Evolutionary conservation across 371 early-diverging fungal genomes (phyloP), one percentile per base, ranked within the genome.

Genomic region (Phascolomyces articulosus): DNA sequence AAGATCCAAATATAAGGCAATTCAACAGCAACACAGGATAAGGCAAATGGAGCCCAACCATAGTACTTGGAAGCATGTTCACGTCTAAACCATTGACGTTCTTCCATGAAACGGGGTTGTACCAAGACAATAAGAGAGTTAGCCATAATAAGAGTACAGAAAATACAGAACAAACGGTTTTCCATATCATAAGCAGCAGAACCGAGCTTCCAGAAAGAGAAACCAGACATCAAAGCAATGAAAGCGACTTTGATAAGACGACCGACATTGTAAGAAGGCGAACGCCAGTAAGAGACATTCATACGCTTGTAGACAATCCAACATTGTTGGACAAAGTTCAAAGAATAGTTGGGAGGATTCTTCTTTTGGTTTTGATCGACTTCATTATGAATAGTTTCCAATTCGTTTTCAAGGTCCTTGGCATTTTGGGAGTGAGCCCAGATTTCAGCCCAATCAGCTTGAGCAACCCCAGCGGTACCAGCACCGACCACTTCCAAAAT

Each of bases 51-150:
- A 28, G 75, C 78, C 86, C 90, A 90, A 15, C 87, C 85, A 66
- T 93, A 93, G 67, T 91, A 89, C 60, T 87, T 87, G 20, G 87
- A 78, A 4, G 91, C 86, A 31, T 85, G 74, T 69, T 93, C 93
- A 56, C 93, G 83, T 48, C 85, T 83, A 75, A 89, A 91, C 85
- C 86, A 88, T 44, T 69, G 69, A 38, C 92, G 84, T 67, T 93
- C 90, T 60, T 83, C 78, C 66, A 91, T 84, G 72, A 90, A 90
- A 53, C 90, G 87, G 29, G 93, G 92, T 65, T 90, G 86, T 27
- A 86, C 88, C 68, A 88, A 78, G 72, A 88, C 91, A 67, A 91
- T 88, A 20, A 92, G 72, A 9, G 89, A 75, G 27, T 89, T 79
- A 18, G 84, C 85, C 72, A 93, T 81, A 40, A 87, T 80, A 29